phyloP scores from a whole-genome alignment of 2,329 filamentous ascomycete genomes.

The Herpotrichia juniperi region DNA sequence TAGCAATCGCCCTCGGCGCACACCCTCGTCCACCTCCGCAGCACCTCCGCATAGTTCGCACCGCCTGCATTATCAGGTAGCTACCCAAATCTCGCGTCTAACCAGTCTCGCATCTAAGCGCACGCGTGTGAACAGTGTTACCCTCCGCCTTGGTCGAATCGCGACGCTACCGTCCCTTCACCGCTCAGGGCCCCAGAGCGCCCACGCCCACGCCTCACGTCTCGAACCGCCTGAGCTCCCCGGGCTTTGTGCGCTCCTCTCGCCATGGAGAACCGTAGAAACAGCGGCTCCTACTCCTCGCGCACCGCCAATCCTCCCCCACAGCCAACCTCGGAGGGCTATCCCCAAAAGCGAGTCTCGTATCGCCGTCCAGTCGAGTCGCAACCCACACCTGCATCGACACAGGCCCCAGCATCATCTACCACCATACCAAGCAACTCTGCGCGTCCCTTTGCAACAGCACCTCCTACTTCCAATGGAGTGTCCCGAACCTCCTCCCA shows the following conservation, averaged over 20 bases:
- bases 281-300: constrained; percentile 29
- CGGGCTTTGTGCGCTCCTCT: constrained; percentile 23
- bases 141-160: neutral
- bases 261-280: constrained; percentile 39
- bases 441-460: constrained; percentile 2
- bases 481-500: constrained; percentile 13
- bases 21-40: constrained; percentile 5
- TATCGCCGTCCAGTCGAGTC: constrained; percentile 40
- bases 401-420: constrained; percentile 12
- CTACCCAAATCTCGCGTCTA: neutral
- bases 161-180: neutral
- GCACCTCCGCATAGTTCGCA: neutral
- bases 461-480: constrained; percentile 1
- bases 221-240: constrained; percentile 1
- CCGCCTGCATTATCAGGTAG: constrained; percentile 8
- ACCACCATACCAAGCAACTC: constrained; percentile 6
- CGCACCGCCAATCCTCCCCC: constrained; percentile 25
- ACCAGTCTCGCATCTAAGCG: constrained; percentile 2
- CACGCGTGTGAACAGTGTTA: neutral
- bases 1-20: neutral
- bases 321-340: constrained; percentile 31
- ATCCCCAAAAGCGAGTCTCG: constrained; percentile 39
- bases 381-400: constrained; percentile 25
- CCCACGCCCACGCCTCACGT: constrained; percentile 10
- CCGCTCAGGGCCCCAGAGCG: constrained; percentile 2